These are phyloP conservation scores for Cystobasidiopsis lactophilus DNA, from an alignment of 768 basidiomycete genomes.

Conservation along the genomic window DNA sequence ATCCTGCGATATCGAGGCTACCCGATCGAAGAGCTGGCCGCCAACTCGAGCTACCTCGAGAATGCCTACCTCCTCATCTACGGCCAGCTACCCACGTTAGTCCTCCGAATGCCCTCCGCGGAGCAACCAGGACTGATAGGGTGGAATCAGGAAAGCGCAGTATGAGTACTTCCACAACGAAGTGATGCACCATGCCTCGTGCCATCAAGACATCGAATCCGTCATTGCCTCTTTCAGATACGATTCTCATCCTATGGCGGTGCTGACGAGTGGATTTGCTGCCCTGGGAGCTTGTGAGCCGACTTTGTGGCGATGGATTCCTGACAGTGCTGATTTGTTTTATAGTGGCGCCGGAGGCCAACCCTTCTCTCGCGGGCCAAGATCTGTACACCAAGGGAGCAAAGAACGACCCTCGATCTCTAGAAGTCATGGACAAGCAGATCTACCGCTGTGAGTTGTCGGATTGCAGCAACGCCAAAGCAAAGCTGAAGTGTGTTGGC, in stretches of 20 bases:
- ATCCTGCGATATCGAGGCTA: not conserved
- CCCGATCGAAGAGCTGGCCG: constrained; percentile 74
- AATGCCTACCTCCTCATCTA: constrained; percentile 71
- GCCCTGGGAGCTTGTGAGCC: constrained; percentile 38
- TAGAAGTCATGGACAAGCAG: constrained; percentile 73
- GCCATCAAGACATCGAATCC: constrained; percentile 6
- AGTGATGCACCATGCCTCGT: constrained; percentile 45
- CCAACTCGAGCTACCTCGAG: constrained; percentile 59
- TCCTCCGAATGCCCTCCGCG: too few relatives aligned
- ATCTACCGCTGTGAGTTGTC: constrained; percentile 63
- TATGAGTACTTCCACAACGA: constrained; percentile 46
- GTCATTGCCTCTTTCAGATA: constrained; percentile 7
- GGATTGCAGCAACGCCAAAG: too few relatives aligned
- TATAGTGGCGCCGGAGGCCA: constrained; percentile 27
- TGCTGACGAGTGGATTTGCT: constrained; percentile 63
- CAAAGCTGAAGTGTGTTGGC: too few relatives aligned
- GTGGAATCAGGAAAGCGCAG: constrained; percentile 35
- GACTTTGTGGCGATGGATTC: not conserved
- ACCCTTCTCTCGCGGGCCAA: constrained; percentile 61
- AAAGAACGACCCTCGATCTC: constrained; percentile 11
- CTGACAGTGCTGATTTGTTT: not conserved
- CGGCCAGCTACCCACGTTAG: constrained; percentile 57
- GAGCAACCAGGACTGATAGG: too few relatives aligned
- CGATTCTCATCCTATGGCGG: constrained; percentile 82
- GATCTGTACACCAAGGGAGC: constrained; percentile 18